These are phyloP conservation scores for Coemansia sp. DNA, from an alignment of 192 early-diverging fungal genomes.

Conservation along the genomic window DNA sequence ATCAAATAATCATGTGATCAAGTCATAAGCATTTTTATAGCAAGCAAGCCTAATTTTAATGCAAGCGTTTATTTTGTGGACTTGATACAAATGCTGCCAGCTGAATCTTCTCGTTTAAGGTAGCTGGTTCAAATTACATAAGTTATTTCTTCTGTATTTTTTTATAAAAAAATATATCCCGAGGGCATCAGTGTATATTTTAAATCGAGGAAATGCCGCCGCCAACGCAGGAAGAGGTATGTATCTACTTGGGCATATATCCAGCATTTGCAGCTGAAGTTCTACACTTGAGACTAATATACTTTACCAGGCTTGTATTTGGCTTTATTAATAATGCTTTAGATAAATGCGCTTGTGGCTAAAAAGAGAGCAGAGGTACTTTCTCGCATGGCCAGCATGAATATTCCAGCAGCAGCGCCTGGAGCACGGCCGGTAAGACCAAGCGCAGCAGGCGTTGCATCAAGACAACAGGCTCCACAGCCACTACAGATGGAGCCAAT, in stretches of 20 bases:
- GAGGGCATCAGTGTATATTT: background rate
- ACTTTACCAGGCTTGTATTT: no score
- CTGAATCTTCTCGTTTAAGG: no score
- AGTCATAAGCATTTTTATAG: background rate
- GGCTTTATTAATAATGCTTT: constrained; percentile 9
- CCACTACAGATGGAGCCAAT: constrained; percentile 4
- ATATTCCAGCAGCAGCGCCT: constrained; percentile 20
- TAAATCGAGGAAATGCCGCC: background rate
- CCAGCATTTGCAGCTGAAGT: background rate
- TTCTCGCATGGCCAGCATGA: constrained; percentile 64
- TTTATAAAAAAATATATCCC: background rate
- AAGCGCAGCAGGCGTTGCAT: background rate
- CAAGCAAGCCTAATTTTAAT: background rate
- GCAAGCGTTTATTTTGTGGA: background rate
- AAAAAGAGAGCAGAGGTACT: constrained; percentile 65
- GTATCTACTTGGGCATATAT: background rate
- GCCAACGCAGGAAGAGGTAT: constrained; percentile 9
- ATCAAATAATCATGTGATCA: constrained; percentile 5
- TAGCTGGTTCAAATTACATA: no score
- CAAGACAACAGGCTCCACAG: background rate
- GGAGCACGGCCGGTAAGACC: background rate
- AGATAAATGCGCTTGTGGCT: constrained; percentile 47
- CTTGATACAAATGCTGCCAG: no score
- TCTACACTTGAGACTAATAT: no score
- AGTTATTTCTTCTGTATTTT: background rate